Evolutionary conservation across 2,329 filamentous ascomycete genomes (phyloP).

Genomic region (Didymella sp.): DNA sequence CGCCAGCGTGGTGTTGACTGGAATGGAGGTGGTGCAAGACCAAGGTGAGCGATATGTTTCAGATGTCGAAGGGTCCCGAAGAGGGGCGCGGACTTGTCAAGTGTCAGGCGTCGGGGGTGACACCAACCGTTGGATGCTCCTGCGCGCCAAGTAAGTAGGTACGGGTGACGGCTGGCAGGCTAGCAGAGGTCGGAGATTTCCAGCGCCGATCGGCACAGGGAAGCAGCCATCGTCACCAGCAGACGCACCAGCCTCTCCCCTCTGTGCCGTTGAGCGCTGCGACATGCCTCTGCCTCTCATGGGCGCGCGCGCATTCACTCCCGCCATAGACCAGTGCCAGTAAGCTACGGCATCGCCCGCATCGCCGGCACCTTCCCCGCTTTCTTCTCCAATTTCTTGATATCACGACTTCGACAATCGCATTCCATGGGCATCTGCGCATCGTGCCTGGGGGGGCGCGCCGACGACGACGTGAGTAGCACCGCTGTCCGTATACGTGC

Average conservation of each 20-base stretch:
- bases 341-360: constrained; percentile 7
- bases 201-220: constrained; percentile 21
- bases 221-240: constrained; percentile 13
- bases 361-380: constrained; percentile 9
- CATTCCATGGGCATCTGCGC: constrained; percentile 58
- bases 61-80: constrained; percentile 5
- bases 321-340: constrained; percentile 7
- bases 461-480: constrained; percentile 53
- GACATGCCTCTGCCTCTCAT: constrained; percentile 27
- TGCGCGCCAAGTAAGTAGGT: constrained; percentile 22
- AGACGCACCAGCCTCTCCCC: constrained; percentile 25
- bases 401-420: constrained; percentile 8
- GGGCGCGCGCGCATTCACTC: constrained; percentile 14
- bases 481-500: constrained; percentile 10
- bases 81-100: constrained; percentile 7
- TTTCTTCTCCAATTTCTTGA: constrained; percentile 6
- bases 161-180: no score
- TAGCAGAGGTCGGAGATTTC: constrained; percentile 27
- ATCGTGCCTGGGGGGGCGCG: constrained; percentile 57
- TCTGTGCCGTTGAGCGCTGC: constrained; percentile 14
- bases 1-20: constrained; percentile 6
- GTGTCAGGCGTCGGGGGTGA: constrained; percentile 22
- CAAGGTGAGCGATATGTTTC: constrained; percentile 14
- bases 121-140: constrained; percentile 5
- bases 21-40: constrained; percentile 10